Base-by-base conservation (phyloP, 768 basidiomycete genomes). In the Pleurotus salmoneostramineus region DNA sequence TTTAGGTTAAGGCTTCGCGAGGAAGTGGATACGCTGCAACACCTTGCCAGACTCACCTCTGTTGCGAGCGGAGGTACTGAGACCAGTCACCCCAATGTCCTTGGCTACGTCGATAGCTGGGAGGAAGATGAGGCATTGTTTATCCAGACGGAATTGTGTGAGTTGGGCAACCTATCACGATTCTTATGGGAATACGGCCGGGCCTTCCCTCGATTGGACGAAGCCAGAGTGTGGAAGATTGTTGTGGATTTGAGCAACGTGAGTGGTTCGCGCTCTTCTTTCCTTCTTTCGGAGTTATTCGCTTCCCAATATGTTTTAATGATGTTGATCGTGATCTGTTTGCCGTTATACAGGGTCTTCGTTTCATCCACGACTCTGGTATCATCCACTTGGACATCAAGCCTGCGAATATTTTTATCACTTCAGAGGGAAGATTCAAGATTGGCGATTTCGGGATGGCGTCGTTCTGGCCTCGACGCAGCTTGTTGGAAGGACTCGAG, bases 391-490 rank as follows among this genome's bases (percentile, higher is more conserved):
- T 99, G 56, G 97, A 99, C 74, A 74, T 99, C 62, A 99, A 99
- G 75, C 97, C 97, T 10, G 93, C 93, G 44, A 99, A 99, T 69
- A 88, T 99, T 51, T 94, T 99, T 68, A 80, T 99, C 64, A 94
- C 92, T 7, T 78, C 78, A 6, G 82, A 87, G 44, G 97, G 97
- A 1, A 83, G 89, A 46, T 89, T 99, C 75, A 94, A 93, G 76
- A 94, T 99, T 69, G 96, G 96, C 6, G 97, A 99, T 71, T 98
- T 98, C 75, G 97, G 97, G 6, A 94, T 99, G 87, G 95, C 96
- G n/a, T 92, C 93, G 5, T 65, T 93, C 54, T 95, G 93, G 90
- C 93, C 94, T 0, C 77, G 94, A 40, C 74, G 77, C 0, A 65
- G 72, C 14, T 59, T 67, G 27, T 17, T 17, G 8, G 37, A 40